Percentiles rank a stretch among this genome's conserved stretches.
phyloP scores from a whole-genome alignment of 2,329 filamentous ascomycete genomes.

The Fusarium floridanum region DNA sequence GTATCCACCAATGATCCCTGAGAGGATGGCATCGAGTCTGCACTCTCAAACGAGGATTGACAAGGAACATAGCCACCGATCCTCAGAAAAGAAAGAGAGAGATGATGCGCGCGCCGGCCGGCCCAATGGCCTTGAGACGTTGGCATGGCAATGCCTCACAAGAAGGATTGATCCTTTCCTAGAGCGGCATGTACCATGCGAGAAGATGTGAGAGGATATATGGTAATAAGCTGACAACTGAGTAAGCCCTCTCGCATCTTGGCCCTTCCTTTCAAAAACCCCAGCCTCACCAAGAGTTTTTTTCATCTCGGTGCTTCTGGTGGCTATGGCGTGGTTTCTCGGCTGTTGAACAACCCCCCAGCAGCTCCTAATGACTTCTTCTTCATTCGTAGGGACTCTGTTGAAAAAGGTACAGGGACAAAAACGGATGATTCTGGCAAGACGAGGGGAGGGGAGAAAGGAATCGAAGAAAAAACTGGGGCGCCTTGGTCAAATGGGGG shows the following conservation, averaged over 20 bases:
- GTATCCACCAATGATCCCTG: constrained; percentile 26
- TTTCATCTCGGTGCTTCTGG: constrained; percentile 1
- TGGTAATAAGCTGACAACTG: constrained; percentile 8
- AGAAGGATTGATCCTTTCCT: background rate
- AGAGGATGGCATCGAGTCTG: constrained; percentile 3
- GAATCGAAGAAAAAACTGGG: background rate
- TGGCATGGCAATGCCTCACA: background rate
- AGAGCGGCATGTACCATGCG: background rate
- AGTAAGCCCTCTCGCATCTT: background rate
- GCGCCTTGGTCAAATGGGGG: background rate
- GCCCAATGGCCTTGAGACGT: background rate
- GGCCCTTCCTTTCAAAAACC: background rate
- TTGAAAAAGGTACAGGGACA: background rate
- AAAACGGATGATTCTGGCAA: background rate
- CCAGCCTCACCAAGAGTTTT: constrained; percentile 14
- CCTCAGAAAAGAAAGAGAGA: background rate
- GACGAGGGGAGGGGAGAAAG: background rate
- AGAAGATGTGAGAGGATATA: background rate
- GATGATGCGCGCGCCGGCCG: background rate
- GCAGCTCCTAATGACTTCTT: background rate
- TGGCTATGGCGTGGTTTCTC: background rate
- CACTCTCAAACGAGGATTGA: background rate
- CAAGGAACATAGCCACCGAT: background rate
- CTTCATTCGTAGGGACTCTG: background rate
- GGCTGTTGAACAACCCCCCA: background rate